phyloP scores from a whole-genome alignment of 306 rosid species.

The Mimosa pudica region DNA sequence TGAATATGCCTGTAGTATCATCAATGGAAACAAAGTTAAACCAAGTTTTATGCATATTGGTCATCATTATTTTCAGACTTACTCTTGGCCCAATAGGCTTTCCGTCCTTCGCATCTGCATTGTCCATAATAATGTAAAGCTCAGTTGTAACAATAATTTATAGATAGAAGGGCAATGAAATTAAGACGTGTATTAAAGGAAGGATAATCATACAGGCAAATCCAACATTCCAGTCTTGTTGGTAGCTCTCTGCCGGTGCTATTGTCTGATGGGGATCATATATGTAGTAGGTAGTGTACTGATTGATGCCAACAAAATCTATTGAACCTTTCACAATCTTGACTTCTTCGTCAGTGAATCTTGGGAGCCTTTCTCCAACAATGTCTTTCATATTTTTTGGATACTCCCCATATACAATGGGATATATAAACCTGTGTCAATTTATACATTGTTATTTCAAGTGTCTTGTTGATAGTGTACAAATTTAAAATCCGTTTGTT shows the following conservation, averaged over 20 bases:
- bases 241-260: slow-evolving; percentile 49
- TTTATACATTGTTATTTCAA: not conserved
- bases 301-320: slow-evolving; percentile 63
- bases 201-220: slow-evolving; percentile 52
- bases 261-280: slow-evolving; percentile 41
- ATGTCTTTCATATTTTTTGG: slow-evolving; percentile 58
- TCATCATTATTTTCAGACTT: slow-evolving; percentile 16
- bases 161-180: not conserved
- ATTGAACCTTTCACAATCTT: slow-evolving; percentile 63
- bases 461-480: not conserved
- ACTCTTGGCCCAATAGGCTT: slow-evolving; percentile 63
- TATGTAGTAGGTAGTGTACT: slow-evolving; percentile 57
- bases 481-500: not conserved
- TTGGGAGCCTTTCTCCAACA: slow-evolving; percentile 64
- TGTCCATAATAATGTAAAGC: not conserved
- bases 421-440: slow-evolving; percentile 61
- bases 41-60: not conserved
- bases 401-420: slow-evolving; percentile 68
- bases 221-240: slow-evolving; percentile 64
- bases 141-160: slow-evolving; percentile 6
- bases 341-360: slow-evolving; percentile 57
- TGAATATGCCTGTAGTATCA: slow-evolving; percentile 52
- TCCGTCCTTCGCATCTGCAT: slow-evolving; percentile 60
- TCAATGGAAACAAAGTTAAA: not conserved
- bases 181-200: not conserved